Base-by-base conservation (phyloP, 164 flowering plant species). In the Liriodendron chinense region DNA sequence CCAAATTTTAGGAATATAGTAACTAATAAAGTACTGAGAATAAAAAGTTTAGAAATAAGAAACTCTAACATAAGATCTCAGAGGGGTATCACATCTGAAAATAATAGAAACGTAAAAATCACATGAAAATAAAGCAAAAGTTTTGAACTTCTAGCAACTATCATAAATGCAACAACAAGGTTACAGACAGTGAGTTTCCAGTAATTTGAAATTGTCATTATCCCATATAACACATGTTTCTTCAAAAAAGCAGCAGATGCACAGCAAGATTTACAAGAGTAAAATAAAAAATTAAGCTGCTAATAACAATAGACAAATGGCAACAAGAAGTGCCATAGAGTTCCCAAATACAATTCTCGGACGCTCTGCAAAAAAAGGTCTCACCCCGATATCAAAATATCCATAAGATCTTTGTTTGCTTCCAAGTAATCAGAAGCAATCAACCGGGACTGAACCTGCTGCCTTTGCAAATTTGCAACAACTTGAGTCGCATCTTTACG, bases 371-470 rank as follows among this genome's bases (percentile, higher is more conserved):
- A 34, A 34, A 16, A 75, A 75, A 47, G 22, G 59, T 53, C 92
- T 77, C 85, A 94, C 99, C 98, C 99, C 34, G 84, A 65, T 62
- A 94, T 79, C 74, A 96, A 78, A 69, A 78, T 68, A 83, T 96
- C 99, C 93, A 96, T 78, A 13, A 96, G 90, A 86, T 96, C 98
- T 61, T 88, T 83, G 82, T 96, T 93, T 68, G 83, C 79, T 80
- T 96, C 99, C 92, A 96, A 86, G 87, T 94, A 94, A 74, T 92
- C 98, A 79, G 92, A 92, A 64, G 99, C 98, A 85, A 96, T 94
- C 85, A 96, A 73, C 65, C 90, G 84, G n/a, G 99, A 96, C 0
- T 91, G 86, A 78, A 96, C 99, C 82, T 90, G 98, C 67, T 96
- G 99, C 81, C 98, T 85, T 79, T 94, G 99, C 79, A 96, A 82